These are phyloP conservation scores for Coemansia asiatica DNA, from an alignment of 192 early-diverging fungal genomes.

Conservation along the genomic window DNA sequence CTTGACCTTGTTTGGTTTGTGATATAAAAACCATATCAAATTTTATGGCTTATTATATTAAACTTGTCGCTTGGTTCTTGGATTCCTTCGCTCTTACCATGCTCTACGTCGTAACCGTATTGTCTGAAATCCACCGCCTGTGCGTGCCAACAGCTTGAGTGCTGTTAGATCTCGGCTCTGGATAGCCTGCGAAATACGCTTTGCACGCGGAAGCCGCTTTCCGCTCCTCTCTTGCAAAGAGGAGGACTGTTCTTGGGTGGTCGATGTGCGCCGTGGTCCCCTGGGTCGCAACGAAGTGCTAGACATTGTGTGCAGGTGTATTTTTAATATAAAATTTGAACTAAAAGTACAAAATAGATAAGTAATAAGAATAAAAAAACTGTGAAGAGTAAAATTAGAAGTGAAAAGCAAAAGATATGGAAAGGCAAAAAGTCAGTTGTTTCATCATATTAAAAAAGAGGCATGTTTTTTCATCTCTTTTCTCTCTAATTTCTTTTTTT, in stretches of 20 bases:
- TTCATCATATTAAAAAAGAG: too few species aligned
- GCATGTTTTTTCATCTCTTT: too few species aligned
- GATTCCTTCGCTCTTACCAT: slow-evolving; percentile 18
- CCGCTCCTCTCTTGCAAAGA: slow-evolving; percentile 1
- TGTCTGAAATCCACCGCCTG: slow-evolving; percentile 35
- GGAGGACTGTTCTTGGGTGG: background rate
- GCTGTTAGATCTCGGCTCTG: slow-evolving; percentile 29
- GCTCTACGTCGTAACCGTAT: slow-evolving; percentile 38
- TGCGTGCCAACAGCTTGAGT: slow-evolving; percentile 43
- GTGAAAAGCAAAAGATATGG: too few species aligned
- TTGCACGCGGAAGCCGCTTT: slow-evolving; percentile 15
- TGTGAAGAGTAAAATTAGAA: background rate
- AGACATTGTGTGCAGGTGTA: background rate
- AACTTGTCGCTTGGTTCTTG: background rate
- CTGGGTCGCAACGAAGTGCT: background rate
- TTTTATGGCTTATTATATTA: too few species aligned
- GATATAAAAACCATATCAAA: too few species aligned
- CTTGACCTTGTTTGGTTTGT: too few species aligned
- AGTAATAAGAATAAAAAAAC: background rate
- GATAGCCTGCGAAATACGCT: slow-evolving; percentile 46
- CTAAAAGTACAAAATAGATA: background rate
- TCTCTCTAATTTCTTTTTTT: too few species aligned
- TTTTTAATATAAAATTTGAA: background rate
- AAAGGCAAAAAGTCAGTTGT: too few species aligned
- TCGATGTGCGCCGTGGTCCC: background rate